Evolutionary conservation across 1,284 basidiomycete species (phyloP).

Genomic region (Ceratobasidium sp.): DNA sequence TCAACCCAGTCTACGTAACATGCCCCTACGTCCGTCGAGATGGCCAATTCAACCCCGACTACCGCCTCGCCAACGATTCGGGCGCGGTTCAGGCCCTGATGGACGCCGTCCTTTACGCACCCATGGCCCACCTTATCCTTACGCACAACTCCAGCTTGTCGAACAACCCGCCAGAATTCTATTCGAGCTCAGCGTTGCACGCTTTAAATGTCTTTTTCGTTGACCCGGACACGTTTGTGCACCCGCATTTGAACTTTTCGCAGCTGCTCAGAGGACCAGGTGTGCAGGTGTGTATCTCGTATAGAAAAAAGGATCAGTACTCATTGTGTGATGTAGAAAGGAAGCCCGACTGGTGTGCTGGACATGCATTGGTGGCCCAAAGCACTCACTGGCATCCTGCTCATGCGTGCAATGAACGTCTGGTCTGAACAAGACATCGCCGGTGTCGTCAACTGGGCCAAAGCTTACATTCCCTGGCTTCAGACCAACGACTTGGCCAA

Average conservation of each 20-base stretch:
- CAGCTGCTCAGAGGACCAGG: conserved; percentile 52
- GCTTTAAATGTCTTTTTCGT: conserved; percentile 47
- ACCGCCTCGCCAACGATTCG: conserved; percentile 49
- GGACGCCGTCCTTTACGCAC: conserved; percentile 51
- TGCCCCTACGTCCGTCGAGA: conserved; percentile 49
- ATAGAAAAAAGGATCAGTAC: conserved; percentile 44
- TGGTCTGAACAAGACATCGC: conserved; percentile 37
- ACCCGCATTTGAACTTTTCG: conserved; percentile 53
- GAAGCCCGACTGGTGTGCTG: conserved; percentile 47
- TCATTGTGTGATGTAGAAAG: conserved; percentile 14
- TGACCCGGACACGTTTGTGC: conserved; percentile 50
- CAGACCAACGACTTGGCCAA: conserved; percentile 46
- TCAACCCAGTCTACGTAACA: conserved; percentile 44
- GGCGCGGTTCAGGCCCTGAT: conserved; percentile 49
- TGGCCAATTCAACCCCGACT: conserved; percentile 52
- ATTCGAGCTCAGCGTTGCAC: conserved; percentile 14
- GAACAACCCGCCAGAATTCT: conserved; percentile 17
- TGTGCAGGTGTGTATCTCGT: conserved; percentile 28
- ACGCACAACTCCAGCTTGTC: conserved; percentile 43
- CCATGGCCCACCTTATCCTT: conserved; percentile 48
- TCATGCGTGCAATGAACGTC: conserved; percentile 45
- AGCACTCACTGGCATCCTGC: conserved; percentile 47
- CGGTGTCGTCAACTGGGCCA: conserved; percentile 46
- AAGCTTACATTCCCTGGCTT: conserved; percentile 49
- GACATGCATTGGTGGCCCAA: conserved; percentile 48